phyloP scores from a whole-genome alignment of 2,329 filamentous ascomycete genomes.

The Zymoseptoria ardabiliae region DNA sequence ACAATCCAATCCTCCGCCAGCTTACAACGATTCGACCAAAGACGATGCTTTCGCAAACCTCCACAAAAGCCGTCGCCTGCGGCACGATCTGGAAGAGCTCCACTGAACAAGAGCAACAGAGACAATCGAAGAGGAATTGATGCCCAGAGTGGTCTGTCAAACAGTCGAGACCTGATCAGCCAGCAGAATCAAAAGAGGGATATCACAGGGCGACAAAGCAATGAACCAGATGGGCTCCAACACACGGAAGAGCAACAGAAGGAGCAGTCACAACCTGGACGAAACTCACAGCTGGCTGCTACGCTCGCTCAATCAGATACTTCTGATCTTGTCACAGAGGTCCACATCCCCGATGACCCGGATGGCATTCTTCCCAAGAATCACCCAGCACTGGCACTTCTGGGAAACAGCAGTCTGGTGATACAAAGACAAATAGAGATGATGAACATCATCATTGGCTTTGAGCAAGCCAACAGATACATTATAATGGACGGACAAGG shows the following conservation, averaged over 20 bases:
- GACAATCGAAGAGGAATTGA: background rate
- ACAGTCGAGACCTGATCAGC: background rate
- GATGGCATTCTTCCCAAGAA: constrained; percentile 50
- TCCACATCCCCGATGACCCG: constrained; percentile 55
- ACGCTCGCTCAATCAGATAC: constrained; percentile 41
- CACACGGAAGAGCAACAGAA: constrained; percentile 7
- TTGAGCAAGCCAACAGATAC: constrained; percentile 61
- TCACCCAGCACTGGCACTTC: constrained; percentile 51
- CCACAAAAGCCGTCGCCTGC: constrained; percentile 3
- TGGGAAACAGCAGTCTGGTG: constrained; percentile 55
- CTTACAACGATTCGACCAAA: constrained; percentile 6
- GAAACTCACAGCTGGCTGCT: constrained; percentile 36
- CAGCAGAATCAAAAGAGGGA: background rate
- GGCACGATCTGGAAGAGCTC: constrained; percentile 1
- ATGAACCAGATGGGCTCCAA: constrained; percentile 1
- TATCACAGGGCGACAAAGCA: background rate
- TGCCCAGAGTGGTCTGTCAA: background rate
- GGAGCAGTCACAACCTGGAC: constrained; percentile 23
- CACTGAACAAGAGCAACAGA: constrained; percentile 5
- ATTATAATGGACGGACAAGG: constrained; percentile 58
- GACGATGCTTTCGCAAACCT: constrained; percentile 14
- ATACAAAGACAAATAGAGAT: constrained; percentile 58
- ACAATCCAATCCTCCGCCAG: background rate
- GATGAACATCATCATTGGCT: constrained; percentile 59
- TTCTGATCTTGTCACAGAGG: constrained; percentile 48